Percentiles rank a stretch among this genome's conserved stretches.
Evolutionary conservation across 495 filamentous ascomycete species (phyloP).

Genomic region (Neurospora sp.): DNA sequence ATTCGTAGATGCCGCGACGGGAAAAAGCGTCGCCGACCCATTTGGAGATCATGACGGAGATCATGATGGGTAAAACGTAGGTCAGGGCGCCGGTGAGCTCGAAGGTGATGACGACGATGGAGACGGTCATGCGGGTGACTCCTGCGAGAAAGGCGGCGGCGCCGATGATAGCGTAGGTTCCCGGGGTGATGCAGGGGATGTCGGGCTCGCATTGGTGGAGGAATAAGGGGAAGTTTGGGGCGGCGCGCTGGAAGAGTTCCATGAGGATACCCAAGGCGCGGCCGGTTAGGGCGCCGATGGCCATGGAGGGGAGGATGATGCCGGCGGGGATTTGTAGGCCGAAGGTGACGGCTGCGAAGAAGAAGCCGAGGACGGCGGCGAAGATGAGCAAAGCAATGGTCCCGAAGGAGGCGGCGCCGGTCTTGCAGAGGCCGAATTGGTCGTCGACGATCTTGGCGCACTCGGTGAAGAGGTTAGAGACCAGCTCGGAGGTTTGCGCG

Average conservation of each 20-base stretch:
- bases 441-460: slow-evolving; percentile 71
- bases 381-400: slow-evolving; percentile 72
- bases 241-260: slow-evolving; percentile 75
- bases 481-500: slow-evolving; percentile 82
- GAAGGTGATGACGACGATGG: slow-evolving; percentile 99
- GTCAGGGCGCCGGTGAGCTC: slow-evolving; percentile 93
- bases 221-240: slow-evolving; percentile 71
- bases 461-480: slow-evolving; percentile 86
- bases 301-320: slow-evolving; percentile 95
- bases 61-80: slow-evolving; percentile 97
- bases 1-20: slow-evolving; percentile 91
- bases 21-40: slow-evolving; percentile 98
- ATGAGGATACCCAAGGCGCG: slow-evolving; percentile 82
- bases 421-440: slow-evolving; percentile 78
- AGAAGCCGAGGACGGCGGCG: slow-evolving; percentile 71
- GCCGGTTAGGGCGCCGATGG: slow-evolving; percentile 88
- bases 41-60: slow-evolving; percentile 97
- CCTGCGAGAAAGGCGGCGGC: slow-evolving; percentile 94
- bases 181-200: slow-evolving; percentile 83
- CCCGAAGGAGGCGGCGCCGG: slow-evolving; percentile 54
- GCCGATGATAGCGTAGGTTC: slow-evolving; percentile 92
- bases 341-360: slow-evolving; percentile 82
- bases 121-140: slow-evolving; percentile 93
- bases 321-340: slow-evolving; percentile 95
- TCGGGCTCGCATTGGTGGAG: slow-evolving; percentile 67